phyloP scores from a whole-genome alignment of 2,329 filamentous ascomycete species.

The Dryadomyces quercivorus region DNA sequence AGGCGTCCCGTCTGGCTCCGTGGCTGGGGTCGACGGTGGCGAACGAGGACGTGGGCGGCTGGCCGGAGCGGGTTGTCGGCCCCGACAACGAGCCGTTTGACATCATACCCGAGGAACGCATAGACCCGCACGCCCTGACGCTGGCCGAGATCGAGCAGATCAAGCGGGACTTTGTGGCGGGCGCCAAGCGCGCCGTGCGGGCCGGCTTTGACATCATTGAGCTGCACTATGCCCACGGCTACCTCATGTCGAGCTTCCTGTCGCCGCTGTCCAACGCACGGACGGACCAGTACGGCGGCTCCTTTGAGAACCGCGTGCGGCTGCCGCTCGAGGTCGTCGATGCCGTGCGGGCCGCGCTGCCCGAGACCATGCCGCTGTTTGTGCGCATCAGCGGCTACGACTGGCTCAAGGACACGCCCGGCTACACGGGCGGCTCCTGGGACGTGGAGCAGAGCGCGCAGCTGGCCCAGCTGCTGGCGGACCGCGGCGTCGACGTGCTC shows the following conservation, averaged over 20 bases:
- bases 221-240: constrained; percentile 71
- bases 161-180: constrained; percentile 45
- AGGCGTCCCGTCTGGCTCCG: constrained; percentile 37
- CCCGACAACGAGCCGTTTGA: constrained; percentile 18
- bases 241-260: constrained; percentile 59
- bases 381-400: constrained; percentile 64
- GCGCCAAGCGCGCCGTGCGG: constrained; percentile 40
- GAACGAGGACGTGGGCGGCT: constrained; percentile 28
- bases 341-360: constrained; percentile 40
- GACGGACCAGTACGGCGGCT: constrained; percentile 56
- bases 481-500: constrained; percentile 59
- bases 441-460: constrained; percentile 49
- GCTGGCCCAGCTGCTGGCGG: constrained; percentile 51
- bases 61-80: constrained; percentile 27
- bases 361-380: constrained; percentile 57
- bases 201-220: constrained; percentile 58
- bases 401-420: constrained; percentile 53
- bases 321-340: constrained; percentile 57
- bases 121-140: constrained; percentile 46
- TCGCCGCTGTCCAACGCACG: constrained; percentile 58
- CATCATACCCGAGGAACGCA: background rate
- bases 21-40: constrained; percentile 46
- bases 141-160: constrained; percentile 50
- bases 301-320: constrained; percentile 59
- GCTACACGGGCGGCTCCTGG: constrained; percentile 47